Conservation (phyloP, 768 basidiomycete species). For the Boletus vinaceobasis region DNA sequence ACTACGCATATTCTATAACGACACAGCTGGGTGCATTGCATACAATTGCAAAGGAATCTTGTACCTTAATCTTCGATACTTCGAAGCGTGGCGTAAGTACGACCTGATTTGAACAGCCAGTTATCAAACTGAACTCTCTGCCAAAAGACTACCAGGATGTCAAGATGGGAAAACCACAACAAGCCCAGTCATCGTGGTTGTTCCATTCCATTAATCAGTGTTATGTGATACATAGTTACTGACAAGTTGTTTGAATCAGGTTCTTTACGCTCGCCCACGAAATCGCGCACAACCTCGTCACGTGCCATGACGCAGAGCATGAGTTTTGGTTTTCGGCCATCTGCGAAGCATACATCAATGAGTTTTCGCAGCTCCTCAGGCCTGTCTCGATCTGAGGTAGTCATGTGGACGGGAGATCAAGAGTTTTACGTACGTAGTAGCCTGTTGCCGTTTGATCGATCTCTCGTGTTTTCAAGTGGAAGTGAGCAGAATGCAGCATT, state of each 20-base stretch:
- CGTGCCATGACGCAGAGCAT: slow-evolving; percentile 80
- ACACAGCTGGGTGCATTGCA: too few relatives aligned
- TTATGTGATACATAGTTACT: too few relatives aligned
- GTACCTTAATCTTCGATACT: not conserved
- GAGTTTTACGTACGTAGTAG: too few relatives aligned
- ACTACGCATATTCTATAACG: not conserved
- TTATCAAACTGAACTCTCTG: not conserved
- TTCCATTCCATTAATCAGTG: too few relatives aligned
- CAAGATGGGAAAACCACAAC: not conserved
- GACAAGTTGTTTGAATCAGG: too few relatives aligned
- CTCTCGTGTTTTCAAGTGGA: too few relatives aligned
- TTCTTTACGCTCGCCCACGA: slow-evolving; percentile 88
- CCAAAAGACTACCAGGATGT: not conserved
- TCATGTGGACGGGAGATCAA: too few relatives aligned
- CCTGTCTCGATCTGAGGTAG: too few relatives aligned
- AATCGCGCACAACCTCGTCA: slow-evolving; percentile 83
- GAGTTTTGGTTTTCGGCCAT: slow-evolving; percentile 91
- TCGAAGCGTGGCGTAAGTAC: not conserved
- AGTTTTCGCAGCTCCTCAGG: slow-evolving; percentile 26
- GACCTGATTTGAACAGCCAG: too few relatives aligned
- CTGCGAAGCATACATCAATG: slow-evolving; percentile 57
- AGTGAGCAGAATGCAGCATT: too few relatives aligned
- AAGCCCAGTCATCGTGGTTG: not conserved
- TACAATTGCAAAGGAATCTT: not conserved
- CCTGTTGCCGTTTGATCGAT: too few relatives aligned